These are phyloP conservation scores for Tulasnella sp. DNA, from an alignment of 768 basidiomycete species.

Conservation along the genomic window DNA sequence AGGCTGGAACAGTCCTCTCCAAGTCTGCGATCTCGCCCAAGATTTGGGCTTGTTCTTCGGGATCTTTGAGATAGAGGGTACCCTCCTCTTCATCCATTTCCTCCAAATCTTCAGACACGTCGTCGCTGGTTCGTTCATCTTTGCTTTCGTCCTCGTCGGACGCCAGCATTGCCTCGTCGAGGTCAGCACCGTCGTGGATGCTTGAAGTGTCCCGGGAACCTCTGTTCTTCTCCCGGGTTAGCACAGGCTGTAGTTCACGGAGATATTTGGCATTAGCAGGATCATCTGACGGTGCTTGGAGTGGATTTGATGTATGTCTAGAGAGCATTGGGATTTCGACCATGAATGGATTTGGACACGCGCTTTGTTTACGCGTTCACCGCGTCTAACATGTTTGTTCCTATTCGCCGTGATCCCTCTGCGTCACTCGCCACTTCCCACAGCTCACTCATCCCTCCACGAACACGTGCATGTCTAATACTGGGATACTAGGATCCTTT, in stretches of 20 bases:
- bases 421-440: not conserved
- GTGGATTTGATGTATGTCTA: slow-evolving; percentile 62
- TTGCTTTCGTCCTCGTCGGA: slow-evolving; percentile 24
- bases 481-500: no score
- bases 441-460: no score
- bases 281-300: slow-evolving; percentile 48
- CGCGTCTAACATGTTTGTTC: not conserved
- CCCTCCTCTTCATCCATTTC: slow-evolving; percentile 40
- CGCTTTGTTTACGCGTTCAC: slow-evolving; percentile 11
- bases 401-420: not conserved
- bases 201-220: slow-evolving; percentile 11
- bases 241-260: not conserved
- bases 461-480: no score
- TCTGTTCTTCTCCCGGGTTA: slow-evolving; percentile 11
- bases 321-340: slow-evolving; percentile 31
- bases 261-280: slow-evolving; percentile 10
- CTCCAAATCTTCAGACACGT: slow-evolving; percentile 1
- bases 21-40: slow-evolving; percentile 65
- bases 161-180: slow-evolving; percentile 30
- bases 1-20: slow-evolving; percentile 48
- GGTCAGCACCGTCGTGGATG: slow-evolving; percentile 1
- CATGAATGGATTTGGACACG: not conserved
- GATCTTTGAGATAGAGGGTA: slow-evolving; percentile 43
- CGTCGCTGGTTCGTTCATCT: slow-evolving; percentile 28
- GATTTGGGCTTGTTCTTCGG: slow-evolving; percentile 63